Conservation (phyloP, 2,329 filamentous ascomycete species). For the Elsinoe arachidis region DNA sequence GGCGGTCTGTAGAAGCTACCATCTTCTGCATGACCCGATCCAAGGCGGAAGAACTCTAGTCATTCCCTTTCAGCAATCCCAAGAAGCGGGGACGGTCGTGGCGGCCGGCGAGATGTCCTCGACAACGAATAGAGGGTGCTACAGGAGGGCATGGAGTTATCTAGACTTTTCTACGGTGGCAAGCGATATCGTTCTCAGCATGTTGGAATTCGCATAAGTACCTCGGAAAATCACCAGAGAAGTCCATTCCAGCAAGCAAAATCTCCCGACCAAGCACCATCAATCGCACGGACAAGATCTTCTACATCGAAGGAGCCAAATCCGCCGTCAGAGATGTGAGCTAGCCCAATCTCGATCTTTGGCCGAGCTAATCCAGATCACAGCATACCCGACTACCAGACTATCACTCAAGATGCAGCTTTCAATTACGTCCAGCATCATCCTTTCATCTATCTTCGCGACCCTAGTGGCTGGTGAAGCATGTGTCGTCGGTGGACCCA, state of each 20-base stretch:
- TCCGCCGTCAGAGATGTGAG: background rate
- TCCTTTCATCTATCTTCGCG: constrained; percentile 9
- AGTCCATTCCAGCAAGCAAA: background rate
- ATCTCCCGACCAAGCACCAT: background rate
- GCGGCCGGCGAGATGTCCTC: background rate
- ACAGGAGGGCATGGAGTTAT: background rate
- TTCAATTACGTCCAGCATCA: constrained; percentile 1
- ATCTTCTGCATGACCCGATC: background rate
- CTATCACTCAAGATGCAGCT: background rate
- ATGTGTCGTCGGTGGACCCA: constrained; percentile 12
- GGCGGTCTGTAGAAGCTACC: constrained; percentile 7
- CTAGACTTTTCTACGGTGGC: constrained; percentile 2
- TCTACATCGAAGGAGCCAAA: background rate
- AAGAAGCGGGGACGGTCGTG: constrained; percentile 1
- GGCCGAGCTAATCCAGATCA: background rate
- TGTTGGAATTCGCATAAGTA: background rate
- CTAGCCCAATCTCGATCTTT: background rate
- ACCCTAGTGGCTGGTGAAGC: constrained; percentile 13
- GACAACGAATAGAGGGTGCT: background rate
- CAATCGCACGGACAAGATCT: background rate
- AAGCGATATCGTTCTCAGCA: background rate
- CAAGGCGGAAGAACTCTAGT: background rate
- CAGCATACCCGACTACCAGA: background rate
- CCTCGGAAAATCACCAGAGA: background rate
- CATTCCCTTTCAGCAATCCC: background rate